Evolutionary conservation across 176 grass and related monocot species (phyloP), one percentile per base, ranked within the genome.

Genomic region (Carex cristatella): DNA sequence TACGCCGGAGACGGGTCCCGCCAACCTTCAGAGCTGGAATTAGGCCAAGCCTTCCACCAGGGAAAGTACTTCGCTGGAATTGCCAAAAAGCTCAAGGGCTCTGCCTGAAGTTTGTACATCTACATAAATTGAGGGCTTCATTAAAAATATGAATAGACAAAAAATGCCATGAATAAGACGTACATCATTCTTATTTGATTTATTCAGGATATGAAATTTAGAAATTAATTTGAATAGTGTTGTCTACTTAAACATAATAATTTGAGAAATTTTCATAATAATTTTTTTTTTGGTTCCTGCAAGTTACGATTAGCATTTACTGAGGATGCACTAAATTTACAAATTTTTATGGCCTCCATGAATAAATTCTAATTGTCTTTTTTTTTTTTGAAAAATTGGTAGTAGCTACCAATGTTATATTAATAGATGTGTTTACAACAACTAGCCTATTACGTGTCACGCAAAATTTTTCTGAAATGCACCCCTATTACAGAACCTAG

Each of bases 11-110:
- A 95, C 32, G 94, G 94, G 9, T 93, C 94, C 51, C 87, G 94
- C 23, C 59, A 84, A 2, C 87, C 91, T 16, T 83, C 91, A 23
- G 86, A 86, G 75, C 87, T 95, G 71, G 91, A 95, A 86, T 85
- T 95, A 33, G 80, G 87, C 14, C 94, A 91, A 19, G 94, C 94
- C 6, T 91, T 91, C 81, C 94, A 95, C 73, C 93, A 95, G 42
- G 93, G 91, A 0, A 90, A 95, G 46, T 89, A 95, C 73, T 95
- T 92, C 54, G 91, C 93, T 1, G 85, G 80, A 33, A 91, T 95
- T 64, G 87, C 91, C 0, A 92, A 95, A 87, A 95, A 92, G 87
- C 81, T 95, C 83, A 92, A 92, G 87, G 54, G 53, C 19, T 88
- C 86, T 55, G 64, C 72, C 4, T 92, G 84, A 94, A 71, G n/a